Percentiles rank a stretch among this genome's conserved stretches.
These are phyloP conservation scores for Coelastrella sp. DNA, from an alignment of 139 green algal species.

Conservation along the genomic window DNA sequence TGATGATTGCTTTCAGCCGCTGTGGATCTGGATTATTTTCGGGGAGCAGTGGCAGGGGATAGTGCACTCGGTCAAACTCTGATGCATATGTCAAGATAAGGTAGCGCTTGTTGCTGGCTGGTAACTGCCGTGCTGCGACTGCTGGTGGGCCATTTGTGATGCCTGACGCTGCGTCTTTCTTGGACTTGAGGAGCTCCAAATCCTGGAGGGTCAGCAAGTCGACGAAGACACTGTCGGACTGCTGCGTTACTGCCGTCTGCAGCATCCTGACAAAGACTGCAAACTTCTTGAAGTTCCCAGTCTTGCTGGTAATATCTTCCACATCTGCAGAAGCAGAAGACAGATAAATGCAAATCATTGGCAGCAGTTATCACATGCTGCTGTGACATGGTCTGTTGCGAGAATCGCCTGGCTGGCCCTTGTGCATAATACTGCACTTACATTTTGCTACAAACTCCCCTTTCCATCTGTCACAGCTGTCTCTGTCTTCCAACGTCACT, in stretches of 20 bases:
- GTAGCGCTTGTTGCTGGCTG: conserved; percentile 87
- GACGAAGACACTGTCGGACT: conserved; percentile 86
- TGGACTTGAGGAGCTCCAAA: conserved; percentile 85
- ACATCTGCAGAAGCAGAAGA: conserved; percentile 73
- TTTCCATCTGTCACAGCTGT: conserved; percentile 72
- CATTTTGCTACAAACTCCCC: conserved; percentile 79
- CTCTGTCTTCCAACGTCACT: conserved; percentile 77
- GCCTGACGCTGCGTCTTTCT: conserved; percentile 46
- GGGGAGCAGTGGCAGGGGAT: conserved; percentile 86
- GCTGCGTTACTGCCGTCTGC: conserved; percentile 73
- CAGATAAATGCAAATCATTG: background rate
- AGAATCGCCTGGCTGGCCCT: background rate
- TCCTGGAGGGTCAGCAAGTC: conserved; percentile 91
- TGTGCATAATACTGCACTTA: no score
- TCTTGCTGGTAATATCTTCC: conserved; percentile 92
- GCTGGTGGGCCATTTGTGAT: background rate
- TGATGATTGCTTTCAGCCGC: conserved; percentile 69
- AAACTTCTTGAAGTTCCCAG: conserved; percentile 92
- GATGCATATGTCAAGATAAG: conserved; percentile 93
- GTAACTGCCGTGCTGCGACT: background rate
- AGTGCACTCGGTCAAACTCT: conserved; percentile 94
- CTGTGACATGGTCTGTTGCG: no score
- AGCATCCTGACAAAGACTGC: conserved; percentile 91
- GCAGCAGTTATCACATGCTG: no score
- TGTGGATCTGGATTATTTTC: conserved; percentile 79